A percentile compares a stretch with the other conserved stretches of the same genome.
Evolutionary conservation across 331 rosid species (phyloP).

Genomic region (Telfairia occidentalis): DNA sequence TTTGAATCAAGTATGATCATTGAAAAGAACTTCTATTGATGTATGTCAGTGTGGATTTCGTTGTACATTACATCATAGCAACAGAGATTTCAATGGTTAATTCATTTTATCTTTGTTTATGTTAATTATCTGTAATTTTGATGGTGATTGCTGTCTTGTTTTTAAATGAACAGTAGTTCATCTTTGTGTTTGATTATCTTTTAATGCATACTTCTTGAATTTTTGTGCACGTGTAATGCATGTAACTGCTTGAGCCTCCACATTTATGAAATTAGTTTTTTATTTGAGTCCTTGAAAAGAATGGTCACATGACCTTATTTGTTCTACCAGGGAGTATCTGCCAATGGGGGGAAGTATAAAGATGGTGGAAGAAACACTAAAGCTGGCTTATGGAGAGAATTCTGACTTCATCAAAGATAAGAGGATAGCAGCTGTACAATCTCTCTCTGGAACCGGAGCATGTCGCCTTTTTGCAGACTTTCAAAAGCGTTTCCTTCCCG

Average conservation of each 20-base stretch:
- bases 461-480: slow-evolving; percentile 87
- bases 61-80: background rate
- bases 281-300: background rate
- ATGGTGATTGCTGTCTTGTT: background rate
- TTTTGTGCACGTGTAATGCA: background rate
- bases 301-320: background rate
- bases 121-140: background rate
- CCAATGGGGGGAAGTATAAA: slow-evolving; percentile 84
- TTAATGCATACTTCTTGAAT: background rate
- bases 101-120: background rate
- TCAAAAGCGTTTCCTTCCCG: slow-evolving; percentile 80
- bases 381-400: slow-evolving; percentile 85
- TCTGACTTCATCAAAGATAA: slow-evolving; percentile 74
- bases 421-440: slow-evolving; percentile 85
- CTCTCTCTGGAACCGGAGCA: slow-evolving; percentile 97
- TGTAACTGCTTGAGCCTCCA: background rate
- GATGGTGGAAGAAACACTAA: slow-evolving; percentile 81
- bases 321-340: slow-evolving; percentile 71
- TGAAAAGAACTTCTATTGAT: background rate
- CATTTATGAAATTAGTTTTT: background rate
- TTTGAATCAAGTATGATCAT: background rate
- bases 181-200: background rate
- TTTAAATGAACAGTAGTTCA: background rate
- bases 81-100: background rate
- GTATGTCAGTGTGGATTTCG: background rate